Percentiles rank a stretch among this genome's conserved stretches.
phyloP scores from a whole-genome alignment of 2,329 filamentous ascomycete genomes.

The Aspergillus novoparasiticus region DNA sequence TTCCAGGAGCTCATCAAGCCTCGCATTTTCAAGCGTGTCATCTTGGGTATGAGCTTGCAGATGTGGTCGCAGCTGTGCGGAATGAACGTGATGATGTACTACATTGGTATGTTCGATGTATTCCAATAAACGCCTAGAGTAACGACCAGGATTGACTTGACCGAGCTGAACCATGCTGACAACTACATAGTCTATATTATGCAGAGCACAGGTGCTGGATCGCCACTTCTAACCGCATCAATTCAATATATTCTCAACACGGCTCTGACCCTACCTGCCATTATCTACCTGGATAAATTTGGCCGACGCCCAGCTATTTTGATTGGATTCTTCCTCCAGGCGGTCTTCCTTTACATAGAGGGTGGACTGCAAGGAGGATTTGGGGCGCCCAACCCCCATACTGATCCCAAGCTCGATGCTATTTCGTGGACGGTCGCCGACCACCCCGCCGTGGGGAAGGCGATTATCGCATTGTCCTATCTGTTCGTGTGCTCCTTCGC shows the following conservation, averaged over 20 bases:
- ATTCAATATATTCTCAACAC: slow-evolving; percentile 80
- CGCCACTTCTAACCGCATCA: slow-evolving; percentile 63
- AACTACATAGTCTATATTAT: slow-evolving; percentile 54
- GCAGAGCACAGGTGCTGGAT: slow-evolving; percentile 62
- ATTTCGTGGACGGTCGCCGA: slow-evolving; percentile 23
- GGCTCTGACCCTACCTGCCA: slow-evolving; percentile 71
- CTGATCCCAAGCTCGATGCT: slow-evolving; percentile 15
- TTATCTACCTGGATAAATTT: slow-evolving; percentile 72
- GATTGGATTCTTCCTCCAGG: slow-evolving; percentile 65
- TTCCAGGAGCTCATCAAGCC: slow-evolving; percentile 72
- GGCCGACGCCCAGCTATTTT: slow-evolving; percentile 70
- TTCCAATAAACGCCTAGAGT: neutral
- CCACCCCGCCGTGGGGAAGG: slow-evolving; percentile 24
- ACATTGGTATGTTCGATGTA: slow-evolving; percentile 48
- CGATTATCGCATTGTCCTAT: slow-evolving; percentile 30
- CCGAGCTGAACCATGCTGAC: neutral
- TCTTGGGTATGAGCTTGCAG: slow-evolving; percentile 70
- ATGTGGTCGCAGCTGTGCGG: slow-evolving; percentile 75
- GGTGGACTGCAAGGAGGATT: slow-evolving; percentile 38
- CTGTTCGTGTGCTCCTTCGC: slow-evolving; percentile 31
- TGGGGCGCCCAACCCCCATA: slow-evolving; percentile 10
- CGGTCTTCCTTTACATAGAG: slow-evolving; percentile 41
- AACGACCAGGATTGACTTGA: fast-evolving
- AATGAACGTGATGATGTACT: slow-evolving; percentile 75
- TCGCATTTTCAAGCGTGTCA: slow-evolving; percentile 69